Evolutionary conservation across 495 filamentous ascomycete species (phyloP).

Genomic region (Bathelium albidoporum): DNA sequence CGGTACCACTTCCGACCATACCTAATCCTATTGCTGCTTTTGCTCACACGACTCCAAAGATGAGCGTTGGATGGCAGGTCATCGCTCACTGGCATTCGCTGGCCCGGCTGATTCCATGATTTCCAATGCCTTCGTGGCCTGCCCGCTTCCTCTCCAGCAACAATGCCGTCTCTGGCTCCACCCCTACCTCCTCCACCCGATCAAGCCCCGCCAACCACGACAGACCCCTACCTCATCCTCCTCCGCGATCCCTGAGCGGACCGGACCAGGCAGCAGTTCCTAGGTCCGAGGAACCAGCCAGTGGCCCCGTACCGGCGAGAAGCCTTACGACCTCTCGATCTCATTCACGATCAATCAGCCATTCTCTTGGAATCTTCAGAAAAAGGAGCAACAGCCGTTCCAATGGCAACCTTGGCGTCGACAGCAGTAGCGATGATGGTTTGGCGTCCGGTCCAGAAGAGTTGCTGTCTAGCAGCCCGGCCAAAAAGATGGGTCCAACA

Average conservation of each 20-base stretch:
- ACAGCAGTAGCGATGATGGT: conserved; percentile 18
- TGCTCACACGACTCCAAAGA: conserved; percentile 1
- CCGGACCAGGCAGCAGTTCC: background rate
- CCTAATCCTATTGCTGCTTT: background rate
- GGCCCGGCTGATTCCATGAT: background rate
- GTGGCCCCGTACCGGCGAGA: background rate
- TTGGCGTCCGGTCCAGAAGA: conserved; percentile 17
- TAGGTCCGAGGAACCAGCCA: background rate
- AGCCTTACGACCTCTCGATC: background rate
- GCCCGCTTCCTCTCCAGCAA: conserved; percentile 14
- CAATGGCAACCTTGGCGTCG: conserved; percentile 10
- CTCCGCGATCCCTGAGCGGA: background rate
- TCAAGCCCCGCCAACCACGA: conserved; percentile 5
- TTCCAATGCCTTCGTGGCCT: conserved; percentile 21
- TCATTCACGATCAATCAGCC: conserved; percentile 20
- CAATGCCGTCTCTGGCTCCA: conserved; percentile 4
- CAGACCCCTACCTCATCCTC: conserved; percentile 16
- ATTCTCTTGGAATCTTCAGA: conserved; percentile 17
- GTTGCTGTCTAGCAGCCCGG: background rate
- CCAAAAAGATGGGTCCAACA: background rate
- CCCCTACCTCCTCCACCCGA: conserved; percentile 7
- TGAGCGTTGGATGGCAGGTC: conserved; percentile 1
- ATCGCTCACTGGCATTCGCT: background rate
- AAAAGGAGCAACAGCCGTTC: conserved; percentile 18
- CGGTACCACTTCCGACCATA: background rate